These are phyloP conservation scores for Cymbopogon flexuosus DNA, from an alignment of 202 grass and related monocot genomes.

Conservation along the genomic window DNA sequence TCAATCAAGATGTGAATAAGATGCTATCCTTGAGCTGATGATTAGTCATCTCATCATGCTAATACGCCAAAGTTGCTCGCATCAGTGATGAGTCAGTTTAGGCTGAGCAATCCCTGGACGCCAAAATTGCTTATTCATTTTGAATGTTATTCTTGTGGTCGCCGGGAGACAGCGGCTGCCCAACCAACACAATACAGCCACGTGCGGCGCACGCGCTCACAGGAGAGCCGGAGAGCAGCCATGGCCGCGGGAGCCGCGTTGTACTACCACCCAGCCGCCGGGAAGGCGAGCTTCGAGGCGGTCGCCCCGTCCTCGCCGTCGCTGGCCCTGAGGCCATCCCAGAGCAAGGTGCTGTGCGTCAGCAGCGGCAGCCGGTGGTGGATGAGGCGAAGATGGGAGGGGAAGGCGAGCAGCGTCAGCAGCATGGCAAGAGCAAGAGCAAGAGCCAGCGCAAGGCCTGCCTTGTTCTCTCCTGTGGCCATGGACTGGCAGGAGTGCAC, in stretches of 20 bases:
- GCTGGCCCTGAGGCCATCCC: slow-evolving; percentile 24
- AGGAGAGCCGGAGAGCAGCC: neutral
- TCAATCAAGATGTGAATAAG: neutral
- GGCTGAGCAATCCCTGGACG: neutral
- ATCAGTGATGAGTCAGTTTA: neutral
- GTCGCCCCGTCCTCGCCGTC: slow-evolving; percentile 9
- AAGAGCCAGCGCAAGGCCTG: slow-evolving; percentile 6
- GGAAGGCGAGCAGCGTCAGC: slow-evolving; percentile 7
- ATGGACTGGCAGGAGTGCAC: slow-evolving; percentile 53
- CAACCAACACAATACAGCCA: slow-evolving; percentile 15
- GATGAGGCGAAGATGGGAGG: slow-evolving; percentile 38
- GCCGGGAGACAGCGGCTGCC: neutral
- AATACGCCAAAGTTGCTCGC: neutral
- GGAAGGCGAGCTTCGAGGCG: neutral
- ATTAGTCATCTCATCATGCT: no score
- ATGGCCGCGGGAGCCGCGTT: slow-evolving; percentile 37
- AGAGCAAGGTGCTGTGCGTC: slow-evolving; percentile 26
- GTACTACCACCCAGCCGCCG: slow-evolving; percentile 31
- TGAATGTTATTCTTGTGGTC: slow-evolving; percentile 27
- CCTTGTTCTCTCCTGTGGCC: slow-evolving; percentile 39
- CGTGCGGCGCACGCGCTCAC: neutral
- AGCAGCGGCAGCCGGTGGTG: slow-evolving; percentile 40
- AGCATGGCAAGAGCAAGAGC: neutral
- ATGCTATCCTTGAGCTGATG: no score
- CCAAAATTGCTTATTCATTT: no score